phyloP scores from a whole-genome alignment of 352 stramenopile species.

The Elongisporangium undulatum region DNA sequence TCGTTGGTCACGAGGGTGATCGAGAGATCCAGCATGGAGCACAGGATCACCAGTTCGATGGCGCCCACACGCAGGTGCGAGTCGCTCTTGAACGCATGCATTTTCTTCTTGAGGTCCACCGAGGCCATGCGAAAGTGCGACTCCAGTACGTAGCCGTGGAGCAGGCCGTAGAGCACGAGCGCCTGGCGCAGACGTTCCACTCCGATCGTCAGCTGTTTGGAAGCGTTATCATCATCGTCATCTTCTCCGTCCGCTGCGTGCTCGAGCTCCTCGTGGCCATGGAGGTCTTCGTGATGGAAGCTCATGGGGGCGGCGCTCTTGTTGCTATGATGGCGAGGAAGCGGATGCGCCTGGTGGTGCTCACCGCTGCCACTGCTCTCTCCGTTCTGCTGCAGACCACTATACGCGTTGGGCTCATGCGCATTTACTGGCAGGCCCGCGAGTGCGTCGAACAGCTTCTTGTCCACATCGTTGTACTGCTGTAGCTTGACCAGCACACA shows the following conservation, averaged over 20 bases:
- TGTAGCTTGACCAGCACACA: constrained; percentile 63
- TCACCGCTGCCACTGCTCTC: neutral
- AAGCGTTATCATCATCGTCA: neutral
- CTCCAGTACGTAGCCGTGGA: constrained; percentile 55
- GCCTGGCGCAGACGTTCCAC: constrained; percentile 59
- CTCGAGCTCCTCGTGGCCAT: neutral
- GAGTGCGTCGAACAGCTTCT: constrained; percentile 55
- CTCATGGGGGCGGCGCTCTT: neutral
- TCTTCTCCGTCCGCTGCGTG: constrained; percentile 6
- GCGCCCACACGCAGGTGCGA: constrained; percentile 52
- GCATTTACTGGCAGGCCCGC: constrained; percentile 20
- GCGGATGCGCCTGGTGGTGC: neutral
- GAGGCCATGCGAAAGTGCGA: constrained; percentile 42
- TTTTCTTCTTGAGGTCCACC: constrained; percentile 72
- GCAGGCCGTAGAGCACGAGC: constrained; percentile 62
- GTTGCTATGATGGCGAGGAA: neutral
- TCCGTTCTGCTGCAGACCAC: neutral
- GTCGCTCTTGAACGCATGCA: constrained; percentile 72
- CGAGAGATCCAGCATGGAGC: constrained; percentile 68
- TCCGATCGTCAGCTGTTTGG: constrained; percentile 21
- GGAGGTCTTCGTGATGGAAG: neutral
- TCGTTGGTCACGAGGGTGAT: constrained; percentile 81
- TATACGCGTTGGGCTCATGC: neutral
- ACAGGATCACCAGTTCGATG: constrained; percentile 64
- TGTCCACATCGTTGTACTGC: constrained; percentile 70